Conservation (phyloP, 768 basidiomycete species). For the Rubroboletus pulcherrimus region DNA sequence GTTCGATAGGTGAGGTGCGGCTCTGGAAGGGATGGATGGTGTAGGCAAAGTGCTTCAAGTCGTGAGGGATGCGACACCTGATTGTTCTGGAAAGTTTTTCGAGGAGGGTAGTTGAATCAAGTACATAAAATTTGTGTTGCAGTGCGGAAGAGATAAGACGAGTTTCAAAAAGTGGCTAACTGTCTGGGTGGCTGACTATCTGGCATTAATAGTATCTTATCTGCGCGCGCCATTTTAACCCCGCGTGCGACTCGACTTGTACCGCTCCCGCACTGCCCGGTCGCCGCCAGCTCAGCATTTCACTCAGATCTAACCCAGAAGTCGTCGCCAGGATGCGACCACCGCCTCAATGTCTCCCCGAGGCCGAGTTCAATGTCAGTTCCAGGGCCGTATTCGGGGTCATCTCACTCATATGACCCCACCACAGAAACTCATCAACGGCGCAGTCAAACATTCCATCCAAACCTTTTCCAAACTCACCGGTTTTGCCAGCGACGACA, state of each 20-base stretch:
- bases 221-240: not conserved
- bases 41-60: slow-evolving; percentile 24
- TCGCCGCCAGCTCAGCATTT: not conserved
- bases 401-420: not conserved
- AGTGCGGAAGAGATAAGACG: no score
- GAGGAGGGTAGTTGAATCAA: slow-evolving; percentile 16
- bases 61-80: slow-evolving; percentile 18
- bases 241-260: slow-evolving; percentile 3
- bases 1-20: slow-evolving; percentile 20
- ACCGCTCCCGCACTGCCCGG: not conserved
- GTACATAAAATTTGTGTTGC: not conserved
- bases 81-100: slow-evolving; percentile 30
- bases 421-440: slow-evolving; percentile 13
- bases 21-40: slow-evolving; percentile 26
- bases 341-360: not conserved
- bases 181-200: not conserved
- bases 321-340: not conserved
- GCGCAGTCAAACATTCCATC: slow-evolving; percentile 9
- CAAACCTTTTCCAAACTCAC: slow-evolving; percentile 14
- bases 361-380: slow-evolving; percentile 24
- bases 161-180: no score
- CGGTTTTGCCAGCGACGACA: slow-evolving; percentile 5
- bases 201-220: slow-evolving; percentile 12
- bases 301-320: not conserved
- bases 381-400: not conserved